Evolutionary conservation across 176 grass and related monocot species (phyloP).

Genomic region (Carex kokanica): DNA sequence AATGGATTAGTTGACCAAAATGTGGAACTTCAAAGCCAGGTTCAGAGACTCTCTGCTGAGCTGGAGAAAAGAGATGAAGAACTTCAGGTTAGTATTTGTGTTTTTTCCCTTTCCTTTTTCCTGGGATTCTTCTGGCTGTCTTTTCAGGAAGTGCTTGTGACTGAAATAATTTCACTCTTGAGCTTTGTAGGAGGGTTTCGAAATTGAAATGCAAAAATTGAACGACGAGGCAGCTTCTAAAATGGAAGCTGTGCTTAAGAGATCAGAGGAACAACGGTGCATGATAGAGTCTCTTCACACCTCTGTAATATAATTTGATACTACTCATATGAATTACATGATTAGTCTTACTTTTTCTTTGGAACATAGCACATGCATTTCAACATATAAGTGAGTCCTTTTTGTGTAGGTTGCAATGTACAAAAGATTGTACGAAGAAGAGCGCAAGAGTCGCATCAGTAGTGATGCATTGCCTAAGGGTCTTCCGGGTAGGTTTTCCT

Average conservation of each 20-base stretch:
- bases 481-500: slow-evolving; percentile 44
- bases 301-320: slow-evolving; percentile 46
- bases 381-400: background rate
- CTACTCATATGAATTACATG: background rate
- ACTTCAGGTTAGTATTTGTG: slow-evolving; percentile 46
- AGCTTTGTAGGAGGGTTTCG: slow-evolving; percentile 61
- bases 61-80: slow-evolving; percentile 71
- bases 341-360: background rate
- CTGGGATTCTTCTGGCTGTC: background rate
- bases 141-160: background rate
- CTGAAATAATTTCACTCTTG: slow-evolving; percentile 8
- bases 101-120: background rate
- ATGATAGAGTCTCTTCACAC: slow-evolving; percentile 98
- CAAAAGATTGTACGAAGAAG: slow-evolving; percentile 88
- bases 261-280: slow-evolving; percentile 83
- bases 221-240: slow-evolving; percentile 50
- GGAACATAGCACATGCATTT: slow-evolving; percentile 4
- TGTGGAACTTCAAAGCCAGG: slow-evolving; percentile 69
- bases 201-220: slow-evolving; percentile 76
- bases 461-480: slow-evolving; percentile 34
- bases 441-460: slow-evolving; percentile 51
- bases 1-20: slow-evolving; percentile 84
- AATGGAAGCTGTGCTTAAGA: slow-evolving; percentile 85
- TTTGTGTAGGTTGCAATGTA: slow-evolving; percentile 87
- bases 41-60: slow-evolving; percentile 66